Conservation (phyloP, 2,329 filamentous ascomycete genomes). For the Talaromyces verruculosus region DNA sequence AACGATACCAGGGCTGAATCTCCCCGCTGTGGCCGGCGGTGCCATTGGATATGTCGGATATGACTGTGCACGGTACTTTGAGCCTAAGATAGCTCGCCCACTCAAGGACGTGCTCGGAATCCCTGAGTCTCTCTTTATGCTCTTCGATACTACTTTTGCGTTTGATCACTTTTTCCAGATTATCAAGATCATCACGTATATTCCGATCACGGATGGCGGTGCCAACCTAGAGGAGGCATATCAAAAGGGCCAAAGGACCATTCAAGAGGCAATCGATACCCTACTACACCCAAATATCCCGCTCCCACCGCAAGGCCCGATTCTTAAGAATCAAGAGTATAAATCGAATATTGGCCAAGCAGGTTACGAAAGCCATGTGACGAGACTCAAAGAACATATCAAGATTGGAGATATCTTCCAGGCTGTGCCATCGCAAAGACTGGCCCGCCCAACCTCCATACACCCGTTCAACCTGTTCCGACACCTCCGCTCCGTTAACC, state of each 20-base stretch:
- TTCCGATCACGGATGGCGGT: constrained; percentile 64
- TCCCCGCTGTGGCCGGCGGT: constrained; percentile 85
- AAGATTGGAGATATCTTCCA: constrained; percentile 93
- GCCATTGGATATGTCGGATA: constrained; percentile 97
- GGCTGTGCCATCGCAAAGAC: constrained; percentile 92
- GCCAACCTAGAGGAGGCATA: constrained; percentile 68
- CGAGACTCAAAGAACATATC: constrained; percentile 84
- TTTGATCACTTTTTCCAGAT: constrained; percentile 94
- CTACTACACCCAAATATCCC: constrained; percentile 74
- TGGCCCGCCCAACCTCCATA: constrained; percentile 81
- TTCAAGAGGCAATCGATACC: constrained; percentile 69
- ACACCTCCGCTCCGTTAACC: constrained; percentile 91
- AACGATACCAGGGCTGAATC: constrained; percentile 74
- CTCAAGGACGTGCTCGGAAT: constrained; percentile 86
- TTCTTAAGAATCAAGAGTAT: constrained; percentile 73
- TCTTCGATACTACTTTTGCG: constrained; percentile 90
- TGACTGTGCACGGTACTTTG: constrained; percentile 96
- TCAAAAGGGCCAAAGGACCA: constrained; percentile 59
- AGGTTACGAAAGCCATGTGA: constrained; percentile 91
- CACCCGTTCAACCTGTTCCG: constrained; percentile 99
- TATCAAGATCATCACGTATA: constrained; percentile 89
- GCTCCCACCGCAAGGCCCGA: constrained; percentile 72
- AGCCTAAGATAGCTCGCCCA: constrained; percentile 85
- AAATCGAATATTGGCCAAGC: constrained; percentile 85
- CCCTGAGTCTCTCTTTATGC: constrained; percentile 94